Base-by-base conservation (phyloP, 2,329 filamentous ascomycete genomes). In the Stemphylium lycopersici region DNA sequence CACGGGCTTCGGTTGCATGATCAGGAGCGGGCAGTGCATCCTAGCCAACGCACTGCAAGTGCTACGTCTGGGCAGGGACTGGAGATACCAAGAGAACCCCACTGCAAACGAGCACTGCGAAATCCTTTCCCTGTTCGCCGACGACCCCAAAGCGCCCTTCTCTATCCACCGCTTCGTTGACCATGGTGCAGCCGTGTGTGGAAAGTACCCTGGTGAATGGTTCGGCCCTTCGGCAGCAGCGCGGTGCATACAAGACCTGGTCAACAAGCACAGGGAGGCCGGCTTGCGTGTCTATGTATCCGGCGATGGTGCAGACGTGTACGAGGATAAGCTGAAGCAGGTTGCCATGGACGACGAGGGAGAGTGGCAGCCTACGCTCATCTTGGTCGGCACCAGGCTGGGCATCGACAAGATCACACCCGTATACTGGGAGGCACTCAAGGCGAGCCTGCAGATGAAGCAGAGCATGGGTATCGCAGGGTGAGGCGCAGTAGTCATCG, bases 1-100 rank as follows among this genome's bases (percentile, higher is more conserved):
- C 73, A 93, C 91, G 8, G 95, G 95, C 46, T 99, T 96, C 92
- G 95, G 95, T 0, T 99, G 95, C 71, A 99, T 99, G 95, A 98
- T 99, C 66, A 83, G 95, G 55, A 97, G 93, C 5, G 95, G 95
- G 3, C 95, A 99, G 78, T 93, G 91, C 68, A 81, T 99, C 22
- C 80, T 99, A 37, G 93, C 93, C 39, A 99, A 98, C 75, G 84
- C 93, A 1, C 81, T 98, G 66, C 78, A 86, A 15, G 83, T 90
- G 50, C 78, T 93, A 42, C 81, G 84, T 34, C 78, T 97, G 18
- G 93, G 95, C 16, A 86, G 95, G 85, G 92, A 88, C 58, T 97
- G 93, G 93, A 85, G 91, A 61, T 83, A 88, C 61, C 85, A 86
- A 15, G 78, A 71, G 79, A 36, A 78, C 77, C 34, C 74, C 76